Evolutionary conservation across 169 alveolate genomes (phyloP).

Genomic region (Eimeria brunetti): DNA sequence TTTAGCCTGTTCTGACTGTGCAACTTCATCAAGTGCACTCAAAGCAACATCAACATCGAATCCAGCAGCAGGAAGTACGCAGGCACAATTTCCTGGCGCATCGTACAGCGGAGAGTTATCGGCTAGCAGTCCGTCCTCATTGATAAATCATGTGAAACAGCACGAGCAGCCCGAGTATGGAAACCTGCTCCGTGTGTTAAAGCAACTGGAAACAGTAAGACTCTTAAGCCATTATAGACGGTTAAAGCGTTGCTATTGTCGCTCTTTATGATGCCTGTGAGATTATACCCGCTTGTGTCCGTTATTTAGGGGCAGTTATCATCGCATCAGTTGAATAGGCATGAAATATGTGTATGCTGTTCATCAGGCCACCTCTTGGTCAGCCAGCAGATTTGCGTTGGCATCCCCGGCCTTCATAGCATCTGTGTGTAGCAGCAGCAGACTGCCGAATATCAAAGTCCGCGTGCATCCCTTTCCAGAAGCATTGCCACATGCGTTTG

Average conservation of each 20-base stretch:
- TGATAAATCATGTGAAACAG: background rate
- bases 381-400: constrained; percentile 27
- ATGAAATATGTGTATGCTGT: background rate
- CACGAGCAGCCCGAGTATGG: background rate
- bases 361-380: constrained; percentile 51
- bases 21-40: background rate
- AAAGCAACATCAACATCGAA: background rate
- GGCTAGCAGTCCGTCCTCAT: background rate
- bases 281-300: background rate
- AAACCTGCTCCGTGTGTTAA: constrained; percentile 31
- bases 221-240: background rate
- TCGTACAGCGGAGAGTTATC: background rate
- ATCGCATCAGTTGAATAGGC: background rate
- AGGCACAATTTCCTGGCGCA: background rate
- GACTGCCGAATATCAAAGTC: background rate
- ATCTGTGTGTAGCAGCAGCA: constrained; percentile 63
- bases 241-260: background rate
- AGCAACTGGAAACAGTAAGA: constrained; percentile 36
- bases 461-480: constrained; percentile 24
- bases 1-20: constrained; percentile 41
- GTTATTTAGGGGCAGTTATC: background rate
- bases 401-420: constrained; percentile 35
- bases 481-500: background rate
- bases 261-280: background rate
- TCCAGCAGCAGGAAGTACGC: background rate